Evolutionary conservation across 2,329 filamentous ascomycete genomes (phyloP), one percentile per base, ranked within the genome.

Genomic region (Aspergillus thermomutatus): DNA sequence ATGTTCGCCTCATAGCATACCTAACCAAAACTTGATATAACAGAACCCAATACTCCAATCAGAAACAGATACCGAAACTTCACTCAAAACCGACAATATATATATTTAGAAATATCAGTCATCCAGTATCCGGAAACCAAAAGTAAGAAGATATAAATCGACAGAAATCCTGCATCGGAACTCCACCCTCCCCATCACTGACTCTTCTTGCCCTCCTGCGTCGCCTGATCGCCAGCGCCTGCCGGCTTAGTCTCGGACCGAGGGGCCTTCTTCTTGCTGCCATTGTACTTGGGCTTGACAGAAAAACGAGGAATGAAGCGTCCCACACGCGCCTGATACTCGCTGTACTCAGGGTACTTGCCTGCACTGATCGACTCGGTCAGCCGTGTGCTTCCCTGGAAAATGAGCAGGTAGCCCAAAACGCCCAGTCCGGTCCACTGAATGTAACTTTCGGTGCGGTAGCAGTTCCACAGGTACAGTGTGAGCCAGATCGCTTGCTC

Each of bases 401-500:
- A 99, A 8, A 99, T 81, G 49, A 89, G 71, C 23, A 97, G 73
- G 65, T 96, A 88, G 49, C 80, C 79, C 4, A 87, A 68, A 0
- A 87, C 82, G 8, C 93, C 94, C 9, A 84, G 71, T 50, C 84
- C 85, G 1, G 89, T 87, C 91, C 92, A 99, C 74, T 89, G 93
- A 71, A 87, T 87, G 45, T 87, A 79, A 1, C 81, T 85, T 54
- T 86, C 83, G 31, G 87, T 90, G 54, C 87, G 83, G 70, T 85
- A 88, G 74, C 89, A 93, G 63, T 84, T 86, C 94, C 93, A 99
- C 68, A 91, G 84, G 74, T 97, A 97, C 52, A 97, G 75, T 8
- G 86, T 78, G 53, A 96, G 81, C 94, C 94, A 99, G 66, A 97
- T 86, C 28, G 86, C 80, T 76, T 97, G 94, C 76, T 99, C 94